Evolutionary conservation across 257 asterid genomes (phyloP), one percentile per base, ranked within the genome.

Genomic region (Plantago ovata): DNA sequence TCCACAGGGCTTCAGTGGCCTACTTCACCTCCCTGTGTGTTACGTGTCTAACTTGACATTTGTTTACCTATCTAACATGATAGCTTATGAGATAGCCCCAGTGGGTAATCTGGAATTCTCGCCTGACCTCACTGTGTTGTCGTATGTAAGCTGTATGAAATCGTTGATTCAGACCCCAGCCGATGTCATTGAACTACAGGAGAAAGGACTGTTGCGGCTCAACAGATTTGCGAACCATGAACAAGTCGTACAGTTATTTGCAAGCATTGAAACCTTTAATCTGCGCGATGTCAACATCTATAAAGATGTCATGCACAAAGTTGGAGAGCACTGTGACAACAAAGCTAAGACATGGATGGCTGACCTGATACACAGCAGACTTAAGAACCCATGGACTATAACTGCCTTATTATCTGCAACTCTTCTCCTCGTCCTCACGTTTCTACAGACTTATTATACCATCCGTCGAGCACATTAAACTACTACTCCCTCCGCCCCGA

Each of bases 311-410:
- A 45, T n/a, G 19, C 7, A 10, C 3, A 15, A 20, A 15, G 19
- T 45, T n/a, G 51, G 19, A 16, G 22, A 45, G 51, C 51, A 45
- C 9, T 45, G 51, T 45, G 5, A 11, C 22, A n/a, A 21, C 10
- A 45, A 45, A 21, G 9, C 9, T 4, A 45, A 45, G 19, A 45
- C 51, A 21, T 45, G 51, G 51, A n/a, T 45, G 21, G 51, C 51
- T 45, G 1, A 45, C 9, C 51, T 45, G 51, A 45, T 45, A 14
- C 22, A n/a, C 51, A 14, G 11, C 51, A n/a, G 19, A 20, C n/a
- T 45, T n/a, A n/a, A 15, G 51, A 45, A 45, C n/a, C 51, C 51
- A 8, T 45, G 51, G 51, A n/a, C 51, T n/a, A 7, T 45, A 9
- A 6, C 10, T 15, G 51, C 16, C 11, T 45, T 45, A 10, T 9